Base-by-base conservation (phyloP, 2,329 filamentous ascomycete species). In the Massarina eburnea region DNA sequence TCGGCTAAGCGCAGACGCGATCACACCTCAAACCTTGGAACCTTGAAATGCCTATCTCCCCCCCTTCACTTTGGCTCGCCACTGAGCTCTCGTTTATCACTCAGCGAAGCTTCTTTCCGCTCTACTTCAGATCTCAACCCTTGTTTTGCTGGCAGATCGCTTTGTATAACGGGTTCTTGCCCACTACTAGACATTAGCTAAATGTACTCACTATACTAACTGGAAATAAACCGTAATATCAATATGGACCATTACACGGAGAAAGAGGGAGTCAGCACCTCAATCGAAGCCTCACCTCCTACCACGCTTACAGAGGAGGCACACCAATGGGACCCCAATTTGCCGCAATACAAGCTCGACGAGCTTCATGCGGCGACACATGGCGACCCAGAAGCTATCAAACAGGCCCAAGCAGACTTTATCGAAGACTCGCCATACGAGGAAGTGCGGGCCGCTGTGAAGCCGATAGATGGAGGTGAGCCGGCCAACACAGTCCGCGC, bases 401-500 rank as follows among this genome's bases (percentile, higher is more conserved):
- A 39, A 21, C 45, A 30, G 17, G 51, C 47, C 10, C 43, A 53
- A 27, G 47, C 27, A 26, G 55, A 57, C 21, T 58, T 58, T 24
- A 38, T 47, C 14, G 51, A 57, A 19, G 45, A 58, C 33, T 58
- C 55, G 12, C 55, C 55, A 2, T 58, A 58, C 22, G 46, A 52
- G 36, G 45, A 54, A 30, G 57, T 76, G 8, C 67, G 73, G 21
- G 72, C 73, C 14, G 73, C 72, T 1, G 76, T 78, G 8, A 70
- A 72, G 18, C 72, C 73, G 38, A 69, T 61, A 2, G 75, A 78
- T 52, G 69, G 68, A n/a, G 72, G 67, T 26, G 73, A 72, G 42
- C 60, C 66, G n/a, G 67, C 71, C 17, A 73, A 71, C 41, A 76
- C 74, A 2, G 54, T 77, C 8, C 67, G 74, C 20, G 73, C 74